Percentiles rank a stretch among this genome's conserved stretches.
phyloP scores from a whole-genome alignment of 352 stramenopile genomes.

The Globisporangium solare region DNA sequence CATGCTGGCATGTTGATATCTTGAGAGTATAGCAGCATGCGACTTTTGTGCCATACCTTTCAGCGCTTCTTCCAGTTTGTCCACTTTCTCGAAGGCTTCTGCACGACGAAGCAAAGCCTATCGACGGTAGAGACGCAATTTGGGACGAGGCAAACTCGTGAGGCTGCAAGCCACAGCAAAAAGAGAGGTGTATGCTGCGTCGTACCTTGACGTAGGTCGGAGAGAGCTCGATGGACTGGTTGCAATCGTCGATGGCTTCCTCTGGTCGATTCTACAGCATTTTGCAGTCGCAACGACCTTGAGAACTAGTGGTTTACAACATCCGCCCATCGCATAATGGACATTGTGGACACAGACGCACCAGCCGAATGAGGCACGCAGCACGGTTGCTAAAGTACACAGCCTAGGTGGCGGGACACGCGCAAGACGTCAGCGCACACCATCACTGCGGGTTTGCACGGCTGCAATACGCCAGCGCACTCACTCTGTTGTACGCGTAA shows the following conservation, averaged over 20 bases:
- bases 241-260: conserved; percentile 93
- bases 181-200: not conserved
- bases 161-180: not conserved
- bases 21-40: too few relatives aligned
- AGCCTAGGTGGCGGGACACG: conserved; percentile 24
- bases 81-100: conserved; percentile 89
- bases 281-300: not conserved
- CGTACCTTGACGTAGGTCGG: conserved; percentile 94
- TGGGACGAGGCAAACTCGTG: not conserved
- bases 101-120: conserved; percentile 88
- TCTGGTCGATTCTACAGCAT: conserved; percentile 49
- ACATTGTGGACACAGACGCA: conserved; percentile 9
- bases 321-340: not conserved
- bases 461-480: conserved; percentile 17
- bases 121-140: not conserved
- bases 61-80: conserved; percentile 94
- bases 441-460: too few relatives aligned
- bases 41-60: conserved; percentile 41
- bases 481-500: conserved; percentile 75
- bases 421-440: too few relatives aligned
- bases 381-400: conserved; percentile 87
- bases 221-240: conserved; percentile 91
- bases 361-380: conserved; percentile 66
- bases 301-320: not conserved
- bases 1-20: not conserved